Conservation (phyloP, 192 early-diverging fungal genomes). For the Phlyctochytrium planicorne region DNA sequence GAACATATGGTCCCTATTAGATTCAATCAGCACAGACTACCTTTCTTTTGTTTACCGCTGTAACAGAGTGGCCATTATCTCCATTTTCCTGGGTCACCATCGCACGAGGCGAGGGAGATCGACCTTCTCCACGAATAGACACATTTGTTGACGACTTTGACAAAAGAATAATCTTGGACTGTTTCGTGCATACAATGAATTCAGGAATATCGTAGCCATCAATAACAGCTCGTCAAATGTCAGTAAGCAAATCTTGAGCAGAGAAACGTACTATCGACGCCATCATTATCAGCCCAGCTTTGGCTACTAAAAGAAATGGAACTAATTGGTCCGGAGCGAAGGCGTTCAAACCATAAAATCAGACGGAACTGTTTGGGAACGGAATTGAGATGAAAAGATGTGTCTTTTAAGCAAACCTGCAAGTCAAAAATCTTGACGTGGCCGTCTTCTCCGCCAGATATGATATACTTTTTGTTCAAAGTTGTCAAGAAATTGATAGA, state of each 20-base stretch:
- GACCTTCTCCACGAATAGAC: neutral
- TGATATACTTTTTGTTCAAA: constrained; percentile 43
- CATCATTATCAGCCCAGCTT: neutral
- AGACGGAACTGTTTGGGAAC: constrained; percentile 39
- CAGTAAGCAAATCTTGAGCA: neutral
- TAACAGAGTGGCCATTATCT: neutral
- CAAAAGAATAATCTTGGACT: constrained; percentile 34
- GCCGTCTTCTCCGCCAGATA: constrained; percentile 58
- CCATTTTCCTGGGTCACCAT: neutral
- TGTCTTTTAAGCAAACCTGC: constrained; percentile 28
- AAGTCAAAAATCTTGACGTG: constrained; percentile 55
- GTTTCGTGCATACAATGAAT: constrained; percentile 39
- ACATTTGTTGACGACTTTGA: neutral
- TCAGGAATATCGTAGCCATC: constrained; percentile 40
- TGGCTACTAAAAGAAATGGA: constrained; percentile 30
- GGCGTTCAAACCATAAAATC: constrained; percentile 49
- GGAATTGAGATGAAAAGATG: constrained; percentile 13
- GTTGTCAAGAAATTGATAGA: constrained; percentile 40
- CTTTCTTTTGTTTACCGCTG: constrained; percentile 5
- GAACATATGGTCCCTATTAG: constrained; percentile 20
- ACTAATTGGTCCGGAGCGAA: constrained; percentile 42
- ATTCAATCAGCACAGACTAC: too few species aligned
- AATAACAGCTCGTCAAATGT: constrained; percentile 21
- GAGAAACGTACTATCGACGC: constrained; percentile 1
- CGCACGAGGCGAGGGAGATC: neutral